These are phyloP conservation scores for Huntiella savannae DNA, from an alignment of 2,329 filamentous ascomycete species.

Conservation along the genomic window DNA sequence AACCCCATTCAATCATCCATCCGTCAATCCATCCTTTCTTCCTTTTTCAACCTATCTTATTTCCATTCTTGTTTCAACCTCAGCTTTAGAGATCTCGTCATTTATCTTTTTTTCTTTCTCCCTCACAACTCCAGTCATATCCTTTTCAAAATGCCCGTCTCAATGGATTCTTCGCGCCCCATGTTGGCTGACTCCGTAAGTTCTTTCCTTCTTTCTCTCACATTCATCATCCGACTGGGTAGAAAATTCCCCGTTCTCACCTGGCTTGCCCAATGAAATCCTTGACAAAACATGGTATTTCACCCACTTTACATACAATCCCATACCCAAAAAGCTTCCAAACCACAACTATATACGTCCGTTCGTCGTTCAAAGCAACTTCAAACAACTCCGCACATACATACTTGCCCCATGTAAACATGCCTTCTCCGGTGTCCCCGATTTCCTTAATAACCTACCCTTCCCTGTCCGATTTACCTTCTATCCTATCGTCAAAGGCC, in stretches of 20 bases:
- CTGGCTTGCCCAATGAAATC: background rate
- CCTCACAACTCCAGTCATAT: background rate
- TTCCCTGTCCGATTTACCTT: too few relatives aligned
- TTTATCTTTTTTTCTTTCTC: background rate
- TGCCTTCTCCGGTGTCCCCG: too few relatives aligned
- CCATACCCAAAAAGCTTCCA: too few relatives aligned
- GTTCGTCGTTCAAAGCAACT: too few relatives aligned
- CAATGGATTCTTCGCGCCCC: conserved; percentile 40
- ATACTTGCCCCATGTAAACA: too few relatives aligned
- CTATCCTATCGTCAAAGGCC: too few relatives aligned
- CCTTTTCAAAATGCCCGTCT: conserved; percentile 29
- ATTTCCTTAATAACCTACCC: too few relatives aligned
- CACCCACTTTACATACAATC: too few relatives aligned
- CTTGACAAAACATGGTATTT: background rate
- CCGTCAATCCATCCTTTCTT: too few relatives aligned
- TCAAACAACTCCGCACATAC: too few relatives aligned
- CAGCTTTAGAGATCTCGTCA: background rate
- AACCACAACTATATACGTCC: too few relatives aligned
- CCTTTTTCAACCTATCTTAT: background rate
- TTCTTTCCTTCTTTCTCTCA: conserved; percentile 15
- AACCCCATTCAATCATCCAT: too few relatives aligned
- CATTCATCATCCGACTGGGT: conserved; percentile 1
- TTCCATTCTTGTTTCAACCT: background rate
- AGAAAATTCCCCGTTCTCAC: background rate
- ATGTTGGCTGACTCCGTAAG: conserved; percentile 45